phyloP scores from a whole-genome alignment of 352 stramenopile genomes.

The Phytopythium cucurbitacearum region DNA sequence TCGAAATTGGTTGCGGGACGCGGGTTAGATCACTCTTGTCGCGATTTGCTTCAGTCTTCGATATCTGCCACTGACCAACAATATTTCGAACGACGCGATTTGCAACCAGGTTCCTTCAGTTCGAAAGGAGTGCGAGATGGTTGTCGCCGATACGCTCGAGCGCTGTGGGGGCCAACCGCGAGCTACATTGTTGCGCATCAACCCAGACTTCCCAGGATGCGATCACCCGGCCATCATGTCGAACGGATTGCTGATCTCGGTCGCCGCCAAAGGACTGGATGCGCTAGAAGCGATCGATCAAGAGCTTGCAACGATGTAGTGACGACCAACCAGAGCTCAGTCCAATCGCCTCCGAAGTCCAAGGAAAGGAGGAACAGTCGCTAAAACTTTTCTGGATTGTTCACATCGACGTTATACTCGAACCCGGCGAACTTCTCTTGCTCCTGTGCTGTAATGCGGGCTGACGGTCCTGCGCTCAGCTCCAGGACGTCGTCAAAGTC shows the following conservation, averaged over 20 bases:
- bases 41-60: neutral
- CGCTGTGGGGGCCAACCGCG: slow-evolving; percentile 37
- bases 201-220: slow-evolving; percentile 61
- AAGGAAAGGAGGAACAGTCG: neutral
- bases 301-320: slow-evolving; percentile 9
- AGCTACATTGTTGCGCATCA: slow-evolving; percentile 68
- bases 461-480: slow-evolving; percentile 21
- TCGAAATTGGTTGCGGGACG: slow-evolving; percentile 82
- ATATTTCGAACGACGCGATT: neutral
- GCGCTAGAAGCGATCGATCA: slow-evolving; percentile 56
- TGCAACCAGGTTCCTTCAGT: slow-evolving; percentile 66
- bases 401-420: slow-evolving; percentile 49
- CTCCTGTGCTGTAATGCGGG: slow-evolving; percentile 36
- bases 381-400: slow-evolving; percentile 17
- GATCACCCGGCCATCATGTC: slow-evolving; percentile 40
- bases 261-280: slow-evolving; percentile 45
- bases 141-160: slow-evolving; percentile 66
- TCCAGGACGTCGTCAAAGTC: slow-evolving; percentile 68
- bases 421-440: slow-evolving; percentile 48
- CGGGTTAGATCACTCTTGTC: slow-evolving; percentile 26
- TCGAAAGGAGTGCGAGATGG: slow-evolving; percentile 74
- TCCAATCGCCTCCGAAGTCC: neutral
- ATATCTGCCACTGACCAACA: too few species aligned
- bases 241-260: slow-evolving; percentile 39
- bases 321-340: neutral